phyloP scores from a whole-genome alignment of 441 rosid genomes.

The Pelargonium australe region DNA sequence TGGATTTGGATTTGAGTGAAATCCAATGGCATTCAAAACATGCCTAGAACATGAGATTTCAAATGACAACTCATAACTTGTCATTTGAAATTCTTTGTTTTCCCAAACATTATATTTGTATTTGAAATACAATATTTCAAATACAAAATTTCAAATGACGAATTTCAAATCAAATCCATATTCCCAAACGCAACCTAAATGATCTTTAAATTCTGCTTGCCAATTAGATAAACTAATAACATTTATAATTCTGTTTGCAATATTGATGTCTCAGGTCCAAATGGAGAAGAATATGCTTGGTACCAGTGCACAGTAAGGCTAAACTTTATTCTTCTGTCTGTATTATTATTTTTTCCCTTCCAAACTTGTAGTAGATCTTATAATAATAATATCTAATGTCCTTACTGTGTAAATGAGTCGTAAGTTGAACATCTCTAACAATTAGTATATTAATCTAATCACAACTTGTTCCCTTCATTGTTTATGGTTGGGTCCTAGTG shows the following conservation, averaged over 20 bases:
- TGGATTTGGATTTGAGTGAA: too few relatives aligned
- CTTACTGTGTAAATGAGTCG: background rate
- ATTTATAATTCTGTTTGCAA: slow-evolving; percentile 12
- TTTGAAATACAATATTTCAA: too few relatives aligned
- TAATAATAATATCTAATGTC: background rate
- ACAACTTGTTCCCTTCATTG: background rate
- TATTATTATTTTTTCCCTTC: background rate
- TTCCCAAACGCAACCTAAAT: too few relatives aligned
- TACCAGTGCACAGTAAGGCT: slow-evolving; percentile 90
- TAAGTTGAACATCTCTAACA: background rate
- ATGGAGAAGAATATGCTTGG: slow-evolving; percentile 94
- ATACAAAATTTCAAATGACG: too few relatives aligned
- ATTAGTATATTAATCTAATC: background rate
- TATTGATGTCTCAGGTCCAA: slow-evolving; percentile 54
- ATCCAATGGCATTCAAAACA: too few relatives aligned
- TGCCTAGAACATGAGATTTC: too few relatives aligned
- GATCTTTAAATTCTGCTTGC: background rate
- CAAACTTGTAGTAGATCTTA: background rate
- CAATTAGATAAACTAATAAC: background rate
- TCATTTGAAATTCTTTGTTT: too few relatives aligned
- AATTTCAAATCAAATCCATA: too few relatives aligned
- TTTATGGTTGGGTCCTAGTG: background rate
- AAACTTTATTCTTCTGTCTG: slow-evolving; percentile 8
- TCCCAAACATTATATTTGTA: too few relatives aligned
- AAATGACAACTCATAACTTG: too few relatives aligned